Base-by-base conservation (phyloP, 1,284 basidiomycete species). In the Ganoderma leucocontextum region DNA sequence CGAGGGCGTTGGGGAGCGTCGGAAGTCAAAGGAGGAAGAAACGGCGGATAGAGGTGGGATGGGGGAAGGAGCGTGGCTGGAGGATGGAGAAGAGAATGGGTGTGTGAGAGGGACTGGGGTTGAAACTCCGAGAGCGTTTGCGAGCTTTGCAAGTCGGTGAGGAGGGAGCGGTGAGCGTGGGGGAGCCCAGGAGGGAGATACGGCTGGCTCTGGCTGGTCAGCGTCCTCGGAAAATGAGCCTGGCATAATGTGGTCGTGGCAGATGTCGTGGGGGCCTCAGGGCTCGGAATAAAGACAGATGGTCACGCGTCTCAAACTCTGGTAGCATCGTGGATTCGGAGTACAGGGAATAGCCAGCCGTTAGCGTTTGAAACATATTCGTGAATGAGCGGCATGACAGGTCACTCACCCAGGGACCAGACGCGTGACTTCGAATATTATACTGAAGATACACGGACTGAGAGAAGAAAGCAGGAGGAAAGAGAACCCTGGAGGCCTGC, bases 81-180 rank as follows among this genome's bases (percentile, higher is more conserved):
- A 79, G 35, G 77, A 78, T 53, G 75, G 74, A 55, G 75, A 70
- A 66, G 75, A 62, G 71, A 80, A 75, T 62, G 78, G 67, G 65
- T 84, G 82, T 41, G 82, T 81, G 41, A 85, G 82, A 9, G 92
- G 93, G 55, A 91, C 78, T 0, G 92, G 92, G 0, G 89, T 90
- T 2, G 91, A 85, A 36, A 95, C 88, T 63, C 93, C 93, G 53
- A 95, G 87, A 2, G 93, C 93, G 75, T 95, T 95, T 33, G 92
- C 93, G 41, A 95, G 83, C 73, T 91, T 92, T 53, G 92, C 93
- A 6, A 95, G 86, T 17, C 90, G 85, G 74, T 91, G 86, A 13
- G 93, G 92, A 7, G 92, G 80, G 15, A 95, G 82, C 4, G 93
- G 93, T 42, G 89, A 80, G 73, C 87, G 89, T 68, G 91, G 91